phyloP scores from a whole-genome alignment of 441 rosid species.

The Arabidopsis hybrid region DNA sequence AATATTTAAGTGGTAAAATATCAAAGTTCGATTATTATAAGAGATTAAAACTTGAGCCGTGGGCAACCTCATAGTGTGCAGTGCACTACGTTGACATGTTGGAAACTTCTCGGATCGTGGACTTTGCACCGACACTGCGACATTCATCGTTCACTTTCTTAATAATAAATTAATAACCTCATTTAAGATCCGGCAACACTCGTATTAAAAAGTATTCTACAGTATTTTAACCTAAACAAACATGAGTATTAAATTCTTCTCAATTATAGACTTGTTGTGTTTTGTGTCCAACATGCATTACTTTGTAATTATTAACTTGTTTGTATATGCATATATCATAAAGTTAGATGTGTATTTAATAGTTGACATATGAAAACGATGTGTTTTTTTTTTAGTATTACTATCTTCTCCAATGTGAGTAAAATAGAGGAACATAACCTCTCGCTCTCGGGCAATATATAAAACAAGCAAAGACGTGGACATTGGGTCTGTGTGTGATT shows the following conservation, averaged over 20 bases:
- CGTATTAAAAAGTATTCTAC: not conserved
- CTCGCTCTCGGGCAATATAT: not conserved
- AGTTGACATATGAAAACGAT: not conserved
- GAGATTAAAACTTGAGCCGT: slow-evolving; percentile 5
- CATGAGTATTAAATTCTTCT: not conserved
- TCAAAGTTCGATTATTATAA: not conserved
- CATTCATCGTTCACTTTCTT: slow-evolving; percentile 21
- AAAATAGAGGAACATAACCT: slow-evolving; percentile 11
- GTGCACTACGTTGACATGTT: slow-evolving; percentile 19
- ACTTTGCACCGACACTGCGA: slow-evolving; percentile 22
- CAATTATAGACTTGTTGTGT: not conserved
- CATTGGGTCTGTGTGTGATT: not conserved
- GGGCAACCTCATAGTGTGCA: not conserved
- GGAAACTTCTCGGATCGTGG: not conserved
- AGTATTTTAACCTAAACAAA: not conserved
- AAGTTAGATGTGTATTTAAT: not conserved
- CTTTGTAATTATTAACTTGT: not conserved
- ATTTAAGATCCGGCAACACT: slow-evolving; percentile 7
- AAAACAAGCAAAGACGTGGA: slow-evolving; percentile 9
- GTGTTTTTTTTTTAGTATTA: not conserved
- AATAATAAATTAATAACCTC: not conserved
- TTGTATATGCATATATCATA: not conserved
- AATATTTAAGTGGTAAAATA: not conserved
- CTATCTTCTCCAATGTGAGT: slow-evolving; percentile 6
- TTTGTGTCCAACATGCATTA: not conserved